Evolutionary conservation across 805 yeast genomes (phyloP), one percentile per base, ranked within the genome.

Genomic region (Starmera pachycereana): DNA sequence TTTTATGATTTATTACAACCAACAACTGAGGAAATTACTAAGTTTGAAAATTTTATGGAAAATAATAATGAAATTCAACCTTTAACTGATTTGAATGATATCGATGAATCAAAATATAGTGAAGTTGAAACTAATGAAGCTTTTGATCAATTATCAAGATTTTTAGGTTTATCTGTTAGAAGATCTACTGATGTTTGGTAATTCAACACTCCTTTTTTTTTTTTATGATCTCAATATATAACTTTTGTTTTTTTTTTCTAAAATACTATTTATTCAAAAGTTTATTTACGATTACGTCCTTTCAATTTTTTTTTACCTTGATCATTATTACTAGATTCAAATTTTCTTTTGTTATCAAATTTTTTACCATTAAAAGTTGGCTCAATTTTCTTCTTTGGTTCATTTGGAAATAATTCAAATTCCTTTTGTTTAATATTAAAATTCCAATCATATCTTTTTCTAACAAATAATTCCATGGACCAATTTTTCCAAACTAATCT

Each of bases 401-500:
- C 53, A 35, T 61, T 49, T 38, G 69, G 67, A 49, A 63, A 65
- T 31, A 60, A 45, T 33, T 61, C 71, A 33, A 56, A 49, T 44
- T 71, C 75, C 48, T 71, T 72, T 35, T 73, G 71, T 43, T 76
- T 83, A 13, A 80, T 68, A 32, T 73, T 48, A 42, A 50, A 63
- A 60, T 82, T 85, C 97, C 97, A 90, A 53, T 88, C 96, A 53
- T 68, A 74, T 57, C 79, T 74, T 60, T 79, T 78, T 55, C 94
- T 71, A 10, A 65, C 56, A 52, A 77, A 90, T 50, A 79, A 62
- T 57, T 92, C 97, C 80, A 90, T 72, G 28, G 73, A 64, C 97
- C 97, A 92, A 58, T 90, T 90, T 57, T 81, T 85, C 97, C 97
- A 92, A 2, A 92, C 97, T 51, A 78, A 71, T 55, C 81, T 76